phyloP scores from a whole-genome alignment of 345 rosid species.

The Euphorbia lathyris region DNA sequence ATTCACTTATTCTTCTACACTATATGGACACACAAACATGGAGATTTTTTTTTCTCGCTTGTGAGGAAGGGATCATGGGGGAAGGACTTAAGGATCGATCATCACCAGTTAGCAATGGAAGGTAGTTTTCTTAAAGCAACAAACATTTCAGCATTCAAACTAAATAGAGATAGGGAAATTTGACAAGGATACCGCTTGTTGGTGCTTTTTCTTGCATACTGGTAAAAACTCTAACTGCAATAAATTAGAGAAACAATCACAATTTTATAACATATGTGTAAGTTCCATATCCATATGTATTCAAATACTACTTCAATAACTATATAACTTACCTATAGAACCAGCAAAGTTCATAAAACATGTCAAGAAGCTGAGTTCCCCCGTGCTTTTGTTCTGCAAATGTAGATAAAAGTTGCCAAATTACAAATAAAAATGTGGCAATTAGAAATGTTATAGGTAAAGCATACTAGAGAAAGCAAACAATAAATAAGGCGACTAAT shows the following conservation, averaged over 20 bases:
- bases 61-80: neutral
- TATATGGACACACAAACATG: neutral
- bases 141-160: neutral
- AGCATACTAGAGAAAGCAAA: neutral
- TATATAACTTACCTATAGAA: slow-evolving; percentile 54
- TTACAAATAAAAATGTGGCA: neutral
- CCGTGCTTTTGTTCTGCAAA: slow-evolving; percentile 78
- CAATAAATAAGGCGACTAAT: neutral
- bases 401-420: neutral
- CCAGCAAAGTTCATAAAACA: slow-evolving; percentile 74
- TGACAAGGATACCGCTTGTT: slow-evolving; percentile 66
- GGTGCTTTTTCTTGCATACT: slow-evolving; percentile 94
- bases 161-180: slow-evolving; percentile 3
- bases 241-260: slow-evolving; percentile 1
- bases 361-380: slow-evolving; percentile 94
- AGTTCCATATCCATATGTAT: neutral
- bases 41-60: neutral
- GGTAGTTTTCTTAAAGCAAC: neutral
- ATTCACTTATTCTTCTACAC: neutral
- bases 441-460: neutral
- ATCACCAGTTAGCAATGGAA: neutral
- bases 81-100: neutral
- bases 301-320: neutral
- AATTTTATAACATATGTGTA: neutral
- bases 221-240: slow-evolving; percentile 86